Evolutionary conservation across 768 basidiomycete species (phyloP).

Genomic region (Tulasnella sp.): DNA sequence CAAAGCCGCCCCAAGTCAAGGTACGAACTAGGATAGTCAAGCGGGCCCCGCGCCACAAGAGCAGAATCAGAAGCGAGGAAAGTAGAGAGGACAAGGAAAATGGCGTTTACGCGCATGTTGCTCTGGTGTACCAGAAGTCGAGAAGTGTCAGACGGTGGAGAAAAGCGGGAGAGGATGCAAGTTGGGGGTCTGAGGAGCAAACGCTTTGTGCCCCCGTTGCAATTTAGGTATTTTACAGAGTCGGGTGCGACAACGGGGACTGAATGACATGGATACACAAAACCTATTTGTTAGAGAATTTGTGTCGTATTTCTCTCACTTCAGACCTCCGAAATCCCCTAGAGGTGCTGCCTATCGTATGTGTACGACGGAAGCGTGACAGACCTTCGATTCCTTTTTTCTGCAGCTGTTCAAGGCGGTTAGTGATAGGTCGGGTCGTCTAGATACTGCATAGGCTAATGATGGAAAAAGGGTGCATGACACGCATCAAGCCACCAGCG

Average conservation of each 20-base stretch:
- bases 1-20: neutral
- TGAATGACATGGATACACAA: neutral
- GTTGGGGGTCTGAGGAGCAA: neutral
- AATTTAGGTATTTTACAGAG: conserved; percentile 1
- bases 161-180: neutral
- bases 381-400: neutral
- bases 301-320: neutral
- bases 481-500: neutral
- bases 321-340: neutral
- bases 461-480: neutral
- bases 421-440: neutral
- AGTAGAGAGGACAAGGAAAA: conserved; percentile 40
- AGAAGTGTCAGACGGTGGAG: neutral
- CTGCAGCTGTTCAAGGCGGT: neutral
- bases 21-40: conserved; percentile 31
- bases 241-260: neutral
- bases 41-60: neutral
- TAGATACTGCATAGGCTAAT: neutral
- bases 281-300: neutral
- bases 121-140: neutral
- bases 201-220: neutral
- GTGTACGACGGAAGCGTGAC: neutral
- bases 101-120: conserved; percentile 55
- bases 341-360: neutral
- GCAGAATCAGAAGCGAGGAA: conserved; percentile 38